Base-by-base conservation (phyloP, 306 rosid species). In the Cicer yamashitae region DNA sequence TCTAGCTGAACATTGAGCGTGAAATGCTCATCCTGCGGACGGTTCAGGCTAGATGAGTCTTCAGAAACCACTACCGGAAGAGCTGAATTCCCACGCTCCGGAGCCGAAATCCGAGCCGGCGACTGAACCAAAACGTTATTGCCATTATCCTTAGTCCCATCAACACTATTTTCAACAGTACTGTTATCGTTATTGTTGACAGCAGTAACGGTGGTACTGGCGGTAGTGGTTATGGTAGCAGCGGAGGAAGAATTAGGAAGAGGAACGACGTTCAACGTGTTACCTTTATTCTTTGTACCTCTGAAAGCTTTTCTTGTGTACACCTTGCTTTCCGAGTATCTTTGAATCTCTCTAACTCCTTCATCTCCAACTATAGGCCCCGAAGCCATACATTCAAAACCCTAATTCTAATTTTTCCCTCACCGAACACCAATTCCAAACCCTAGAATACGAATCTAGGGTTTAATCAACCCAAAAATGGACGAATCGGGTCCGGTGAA, bases 361-460 rank as follows among this genome's bases (percentile, higher is more conserved):
- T 88, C 87, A 61, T 86, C 96, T 81, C 81, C 94, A 82, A 81
- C 89, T 41, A 67, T 60, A 78, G 89, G 80, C 77, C 83, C 96
- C 79, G 98, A 90, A 88, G 94, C 98, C 98, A 93, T 93, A 79
- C 98, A 93, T 90, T 67, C 91, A 84, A 82, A 92, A 85, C 90
- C 94, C 90, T 84, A 90, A 72, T 79, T 58, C 57, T 18, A n/a
- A 51, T 44, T 67, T 70, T 18, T 14, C 14, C 25, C 10, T 59
- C n/a, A 25, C 60, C 44, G 7, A 54, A 52, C 57, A 62, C 58
- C 69, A 57, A 77, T 15, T 56, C 70, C 43, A 50, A 80, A 67
- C 75, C 82, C 85, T 78, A 77, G 62, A 65, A 11, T 46, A 46
- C 70, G 5, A 69, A 25, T 72, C 74, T 75, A 79, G 67, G 86